These are phyloP conservation scores for Cytidiella melzeri DNA, from an alignment of 768 basidiomycete species.

Conservation along the genomic window DNA sequence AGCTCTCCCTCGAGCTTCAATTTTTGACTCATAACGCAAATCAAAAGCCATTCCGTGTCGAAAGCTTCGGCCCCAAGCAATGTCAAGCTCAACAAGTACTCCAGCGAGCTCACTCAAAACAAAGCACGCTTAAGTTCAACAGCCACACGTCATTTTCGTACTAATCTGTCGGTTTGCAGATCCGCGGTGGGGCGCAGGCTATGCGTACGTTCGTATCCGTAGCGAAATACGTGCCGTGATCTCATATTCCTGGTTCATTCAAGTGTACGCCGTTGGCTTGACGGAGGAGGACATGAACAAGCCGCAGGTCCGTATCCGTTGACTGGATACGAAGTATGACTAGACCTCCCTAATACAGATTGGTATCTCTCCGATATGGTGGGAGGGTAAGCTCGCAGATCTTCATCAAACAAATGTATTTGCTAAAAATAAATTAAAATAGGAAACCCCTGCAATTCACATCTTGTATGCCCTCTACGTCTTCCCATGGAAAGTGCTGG, in stretches of 20 bases:
- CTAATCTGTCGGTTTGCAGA: conserved; percentile 25
- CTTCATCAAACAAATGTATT: no score
- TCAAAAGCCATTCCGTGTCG: conserved; percentile 41
- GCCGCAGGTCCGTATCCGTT: conserved; percentile 60
- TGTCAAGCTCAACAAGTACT: conserved; percentile 67
- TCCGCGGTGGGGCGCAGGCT: conserved; percentile 73
- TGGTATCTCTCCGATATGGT: conserved; percentile 87
- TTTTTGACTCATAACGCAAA: conserved; percentile 3
- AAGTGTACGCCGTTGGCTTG: conserved; percentile 77
- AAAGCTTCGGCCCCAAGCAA: conserved; percentile 28
- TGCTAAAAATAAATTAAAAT: no score
- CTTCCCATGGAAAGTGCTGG: neutral
- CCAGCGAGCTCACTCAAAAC: conserved; percentile 67
- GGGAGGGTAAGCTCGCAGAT: conserved; percentile 57
- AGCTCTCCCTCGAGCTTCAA: conserved; percentile 1
- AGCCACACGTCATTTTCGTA: neutral
- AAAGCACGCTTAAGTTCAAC: conserved; percentile 56
- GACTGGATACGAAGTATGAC: no score
- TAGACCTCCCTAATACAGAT: no score
- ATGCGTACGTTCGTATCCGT: conserved; percentile 55
- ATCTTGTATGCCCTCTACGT: conserved; percentile 45
- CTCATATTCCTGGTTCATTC: neutral
- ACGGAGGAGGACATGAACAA: conserved; percentile 78
- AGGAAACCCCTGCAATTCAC: conserved; percentile 86
- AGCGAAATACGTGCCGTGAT: neutral